Base-by-base conservation (phyloP, 768 basidiomycete genomes). In the Mycena maculata region DNA sequence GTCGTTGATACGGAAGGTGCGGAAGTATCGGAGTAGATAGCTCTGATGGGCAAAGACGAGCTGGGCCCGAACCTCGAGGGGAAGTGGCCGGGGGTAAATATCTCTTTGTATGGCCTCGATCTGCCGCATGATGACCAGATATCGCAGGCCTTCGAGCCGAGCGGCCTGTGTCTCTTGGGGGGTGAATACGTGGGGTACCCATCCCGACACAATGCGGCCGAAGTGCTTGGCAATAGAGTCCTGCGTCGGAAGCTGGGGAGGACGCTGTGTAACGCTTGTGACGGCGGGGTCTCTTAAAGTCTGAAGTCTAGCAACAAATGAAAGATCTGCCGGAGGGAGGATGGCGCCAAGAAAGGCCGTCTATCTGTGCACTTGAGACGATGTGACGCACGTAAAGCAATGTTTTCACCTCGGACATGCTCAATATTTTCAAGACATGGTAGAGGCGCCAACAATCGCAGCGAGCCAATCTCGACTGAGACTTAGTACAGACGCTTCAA, bases 1-100 rank as follows among this genome's bases (percentile, higher is more conserved):
- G 36, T 88, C 82, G 76, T 85, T 86, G 67, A 92, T 78, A 47
- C 69, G 65, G 65, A 71, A 71, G 53, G 55, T 30, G 16, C 69
- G 69, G 61, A 67, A 71, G 47, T 68, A 68, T 55, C 65, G 31
- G 64, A 68, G 60, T 50, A 45, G n/a, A 41, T 68, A 69, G 44
- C 58, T 70, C 36, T 62, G 63, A 8, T 50, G 50, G 33, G 70
- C 70, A 49, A 68, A 68, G 8, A 39, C 1, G 25, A 65, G 71
- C 72, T 76, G 74, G 61, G 73, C 68, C 54, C 61, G 53, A 50
- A 71, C 44, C 39, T 63, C 55, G 38, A 39, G 20, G 20, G 66
- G 60, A 55, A 71, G 48, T 69, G 39, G 36, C 42, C 75, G 47
- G 39, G 58, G 52, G 69, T 54, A 22, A 31, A 72, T 73, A 22